Conservation (phyloP, 768 basidiomycete species). For the Tephrocybe sp. region DNA sequence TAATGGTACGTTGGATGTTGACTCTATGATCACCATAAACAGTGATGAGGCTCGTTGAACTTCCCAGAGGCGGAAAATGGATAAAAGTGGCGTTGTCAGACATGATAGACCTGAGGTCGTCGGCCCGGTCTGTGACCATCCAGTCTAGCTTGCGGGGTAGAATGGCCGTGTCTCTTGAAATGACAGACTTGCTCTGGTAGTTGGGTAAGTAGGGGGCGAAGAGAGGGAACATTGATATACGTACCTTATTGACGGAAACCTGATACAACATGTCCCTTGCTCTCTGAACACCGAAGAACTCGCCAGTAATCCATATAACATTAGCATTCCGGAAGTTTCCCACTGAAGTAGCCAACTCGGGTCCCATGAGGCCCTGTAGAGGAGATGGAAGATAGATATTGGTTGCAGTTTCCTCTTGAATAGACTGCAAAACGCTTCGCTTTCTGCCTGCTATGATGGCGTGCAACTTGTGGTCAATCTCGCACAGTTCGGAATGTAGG, state of each 20-base stretch:
- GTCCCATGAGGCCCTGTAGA: slow-evolving; percentile 80
- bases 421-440: slow-evolving; percentile 81
- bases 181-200: slow-evolving; percentile 78
- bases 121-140: slow-evolving; percentile 96
- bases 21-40: slow-evolving; percentile 94
- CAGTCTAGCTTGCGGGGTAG: slow-evolving; percentile 97
- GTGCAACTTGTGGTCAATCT: slow-evolving; percentile 95
- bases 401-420: slow-evolving; percentile 96
- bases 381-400: slow-evolving; percentile 96
- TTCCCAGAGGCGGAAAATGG: slow-evolving; percentile 89
- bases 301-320: slow-evolving; percentile 94
- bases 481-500: slow-evolving; percentile 85
- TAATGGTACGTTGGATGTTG: slow-evolving; percentile 91
- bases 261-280: slow-evolving; percentile 95
- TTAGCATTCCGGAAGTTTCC: slow-evolving; percentile 61
- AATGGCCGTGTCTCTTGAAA: slow-evolving; percentile 92
- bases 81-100: slow-evolving; percentile 96
- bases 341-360: slow-evolving; percentile 49
- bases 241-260: slow-evolving; percentile 82
- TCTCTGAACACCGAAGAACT: slow-evolving; percentile 94
- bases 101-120: slow-evolving; percentile 92
- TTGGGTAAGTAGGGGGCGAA: not conserved
- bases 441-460: slow-evolving; percentile 90
- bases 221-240: slow-evolving; percentile 18
- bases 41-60: slow-evolving; percentile 88